Evolutionary conservation across 208 protist genomes (phyloP).

Genomic region (Tritrichomonas musculus): DNA sequence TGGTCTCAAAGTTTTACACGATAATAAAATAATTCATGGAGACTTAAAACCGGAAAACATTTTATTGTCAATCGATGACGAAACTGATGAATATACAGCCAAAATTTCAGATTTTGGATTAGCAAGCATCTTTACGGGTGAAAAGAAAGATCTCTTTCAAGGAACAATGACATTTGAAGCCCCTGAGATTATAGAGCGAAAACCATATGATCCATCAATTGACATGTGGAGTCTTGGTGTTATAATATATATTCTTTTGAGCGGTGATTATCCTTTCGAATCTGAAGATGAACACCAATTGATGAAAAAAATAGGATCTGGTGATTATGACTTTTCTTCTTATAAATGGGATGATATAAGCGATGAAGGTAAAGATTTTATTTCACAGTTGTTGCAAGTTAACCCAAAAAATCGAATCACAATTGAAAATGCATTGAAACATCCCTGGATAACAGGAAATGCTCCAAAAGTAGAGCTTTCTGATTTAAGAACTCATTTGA

Average conservation of each 20-base stretch:
- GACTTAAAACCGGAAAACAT: not conserved
- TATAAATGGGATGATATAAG: not conserved
- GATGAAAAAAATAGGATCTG: no score
- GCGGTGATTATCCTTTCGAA: not conserved
- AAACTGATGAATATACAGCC: no score
- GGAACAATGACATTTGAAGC: constrained; percentile 1
- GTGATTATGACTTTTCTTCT: not conserved
- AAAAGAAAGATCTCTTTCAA: not conserved
- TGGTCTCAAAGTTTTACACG: not conserved
- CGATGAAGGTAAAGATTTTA: constrained; percentile 3
- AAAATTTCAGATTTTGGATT: not conserved
- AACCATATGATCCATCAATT: not conserved
- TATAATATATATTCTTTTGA: not conserved
- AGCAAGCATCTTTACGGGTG: not conserved
- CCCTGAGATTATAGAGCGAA: not conserved
- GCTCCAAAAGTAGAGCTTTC: not conserved
- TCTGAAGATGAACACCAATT: not conserved
- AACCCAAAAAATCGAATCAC: not conserved
- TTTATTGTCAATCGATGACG: no score
- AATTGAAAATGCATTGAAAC: not conserved
- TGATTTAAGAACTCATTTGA: not conserved
- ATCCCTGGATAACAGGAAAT: not conserved
- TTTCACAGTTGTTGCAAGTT: not conserved
- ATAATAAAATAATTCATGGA: not conserved
- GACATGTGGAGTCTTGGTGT: constrained; percentile 14